phyloP scores from a whole-genome alignment of 768 basidiomycete genomes.

The Kwoniella sp. region DNA sequence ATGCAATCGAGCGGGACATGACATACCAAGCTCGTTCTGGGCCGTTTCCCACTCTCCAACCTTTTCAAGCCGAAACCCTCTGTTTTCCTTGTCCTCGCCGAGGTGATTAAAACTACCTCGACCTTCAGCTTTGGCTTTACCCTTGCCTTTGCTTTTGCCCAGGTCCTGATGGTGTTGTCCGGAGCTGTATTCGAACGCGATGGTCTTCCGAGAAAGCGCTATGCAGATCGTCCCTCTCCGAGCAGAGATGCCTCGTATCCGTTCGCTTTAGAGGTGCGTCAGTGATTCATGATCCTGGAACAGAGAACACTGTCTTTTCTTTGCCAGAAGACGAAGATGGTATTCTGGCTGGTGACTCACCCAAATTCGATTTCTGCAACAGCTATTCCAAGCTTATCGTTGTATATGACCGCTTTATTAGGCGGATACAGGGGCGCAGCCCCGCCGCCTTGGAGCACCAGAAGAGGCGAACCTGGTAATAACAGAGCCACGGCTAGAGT shows the following conservation, averaged over 20 bases:
- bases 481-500: slow-evolving; percentile 43
- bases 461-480: slow-evolving; percentile 47
- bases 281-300: no score
- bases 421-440: slow-evolving; percentile 54
- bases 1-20: neutral
- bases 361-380: slow-evolving; percentile 51
- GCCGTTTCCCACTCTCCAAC: slow-evolving; percentile 55
- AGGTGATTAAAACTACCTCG: neutral
- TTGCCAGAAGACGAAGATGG: neutral
- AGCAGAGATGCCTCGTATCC: slow-evolving; percentile 36
- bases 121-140: slow-evolving; percentile 22
- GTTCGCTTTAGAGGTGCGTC: slow-evolving; percentile 38
- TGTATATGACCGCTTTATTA: slow-evolving; percentile 55
- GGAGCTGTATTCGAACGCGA: slow-evolving; percentile 50
- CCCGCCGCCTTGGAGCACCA: slow-evolving; percentile 56
- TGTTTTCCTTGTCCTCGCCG: neutral
- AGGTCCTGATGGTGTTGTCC: neutral
- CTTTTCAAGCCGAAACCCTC: slow-evolving; percentile 45
- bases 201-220: slow-evolving; percentile 37
- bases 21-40: slow-evolving; percentile 50
- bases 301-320: neutral
- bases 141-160: slow-evolving; percentile 28
- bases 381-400: slow-evolving; percentile 46
- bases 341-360: slow-evolving; percentile 32
- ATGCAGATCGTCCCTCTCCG: slow-evolving; percentile 40